Percentiles rank a stretch among this genome's conserved stretches.
These are phyloP conservation scores for Cladophialophora psammophila DNA, from an alignment of 2,329 filamentous ascomycete genomes.

Conservation along the genomic window DNA sequence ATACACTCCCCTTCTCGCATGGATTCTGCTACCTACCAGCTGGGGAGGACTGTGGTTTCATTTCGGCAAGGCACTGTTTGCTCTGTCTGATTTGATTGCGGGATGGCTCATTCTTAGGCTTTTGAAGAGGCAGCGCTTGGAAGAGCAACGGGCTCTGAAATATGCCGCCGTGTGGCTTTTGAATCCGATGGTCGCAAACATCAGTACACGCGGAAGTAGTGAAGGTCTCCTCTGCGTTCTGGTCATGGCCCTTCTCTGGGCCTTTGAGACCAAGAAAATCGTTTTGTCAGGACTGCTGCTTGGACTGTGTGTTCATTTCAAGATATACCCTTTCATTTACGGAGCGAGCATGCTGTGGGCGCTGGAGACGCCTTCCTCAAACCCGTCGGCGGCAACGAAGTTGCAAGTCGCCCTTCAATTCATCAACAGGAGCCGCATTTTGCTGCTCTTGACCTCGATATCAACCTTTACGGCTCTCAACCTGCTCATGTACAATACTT, in stretches of 20 bases:
- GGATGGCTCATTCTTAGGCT: slow-evolving; percentile 76
- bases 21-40: slow-evolving; percentile 84
- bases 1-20: slow-evolving; percentile 92
- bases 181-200: slow-evolving; percentile 98
- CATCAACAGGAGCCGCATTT: slow-evolving; percentile 50
- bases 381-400: slow-evolving; percentile 26
- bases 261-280: slow-evolving; percentile 70
- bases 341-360: slow-evolving; percentile 65
- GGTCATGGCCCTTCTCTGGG: slow-evolving; percentile 83
- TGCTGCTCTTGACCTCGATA: slow-evolving; percentile 66
- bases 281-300: slow-evolving; percentile 75
- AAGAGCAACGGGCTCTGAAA: slow-evolving; percentile 65
- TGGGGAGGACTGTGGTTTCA: slow-evolving; percentile 72
- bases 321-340: slow-evolving; percentile 99
- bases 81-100: slow-evolving; percentile 79
- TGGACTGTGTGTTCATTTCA: slow-evolving; percentile 90
- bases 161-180: slow-evolving; percentile 91
- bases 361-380: slow-evolving; percentile 38
- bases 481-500: slow-evolving; percentile 76
- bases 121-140: slow-evolving; percentile 58
- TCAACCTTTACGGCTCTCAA: slow-evolving; percentile 78
- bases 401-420: slow-evolving; percentile 43
- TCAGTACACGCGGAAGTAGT: slow-evolving; percentile 92
- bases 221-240: slow-evolving; percentile 88
- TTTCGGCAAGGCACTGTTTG: slow-evolving; percentile 88